Conservation (phyloP, 495 filamentous ascomycete genomes). For the Massariosphaeria phaeospora region DNA sequence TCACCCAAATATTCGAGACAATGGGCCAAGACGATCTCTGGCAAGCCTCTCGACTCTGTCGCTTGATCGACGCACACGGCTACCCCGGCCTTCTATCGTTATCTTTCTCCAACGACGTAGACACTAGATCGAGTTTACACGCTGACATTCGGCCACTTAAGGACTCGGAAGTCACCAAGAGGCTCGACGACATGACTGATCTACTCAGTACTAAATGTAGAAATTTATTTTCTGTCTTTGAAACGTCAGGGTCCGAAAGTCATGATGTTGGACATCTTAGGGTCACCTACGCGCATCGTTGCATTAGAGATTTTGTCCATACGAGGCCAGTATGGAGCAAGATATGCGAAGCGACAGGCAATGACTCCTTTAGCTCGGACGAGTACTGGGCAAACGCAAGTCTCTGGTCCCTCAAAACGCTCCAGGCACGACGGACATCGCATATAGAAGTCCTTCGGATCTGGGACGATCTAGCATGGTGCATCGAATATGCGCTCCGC, state of each 20-base stretch:
- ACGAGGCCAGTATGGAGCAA: background rate
- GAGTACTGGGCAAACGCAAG: constrained; percentile 20
- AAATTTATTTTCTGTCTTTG: constrained; percentile 9
- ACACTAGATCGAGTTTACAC: constrained; percentile 4
- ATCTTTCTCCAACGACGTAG: constrained; percentile 4
- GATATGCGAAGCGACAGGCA: background rate
- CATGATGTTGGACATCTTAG: background rate
- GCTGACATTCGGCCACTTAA: constrained; percentile 4
- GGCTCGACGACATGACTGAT: constrained; percentile 1
- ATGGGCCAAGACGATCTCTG: constrained; percentile 4
- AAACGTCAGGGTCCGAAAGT: background rate
- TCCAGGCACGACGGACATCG: background rate
- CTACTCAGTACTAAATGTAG: constrained; percentile 1
- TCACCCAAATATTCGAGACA: constrained; percentile 1
- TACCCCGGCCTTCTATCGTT: constrained; percentile 12
- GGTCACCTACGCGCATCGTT: constrained; percentile 14
- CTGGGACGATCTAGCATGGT: constrained; percentile 9
- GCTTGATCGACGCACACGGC: constrained; percentile 8
- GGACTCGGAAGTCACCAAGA: background rate
- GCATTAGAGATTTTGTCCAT: constrained; percentile 8
- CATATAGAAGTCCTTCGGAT: background rate
- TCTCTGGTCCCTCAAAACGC: constrained; percentile 17
- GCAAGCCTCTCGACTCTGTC: constrained; percentile 6
- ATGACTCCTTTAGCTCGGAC: background rate
- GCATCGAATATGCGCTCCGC: constrained; percentile 19